Evolutionary conservation across 163 green algal genomes (phyloP).

Genomic region (Scenedesmus sp.): DNA sequence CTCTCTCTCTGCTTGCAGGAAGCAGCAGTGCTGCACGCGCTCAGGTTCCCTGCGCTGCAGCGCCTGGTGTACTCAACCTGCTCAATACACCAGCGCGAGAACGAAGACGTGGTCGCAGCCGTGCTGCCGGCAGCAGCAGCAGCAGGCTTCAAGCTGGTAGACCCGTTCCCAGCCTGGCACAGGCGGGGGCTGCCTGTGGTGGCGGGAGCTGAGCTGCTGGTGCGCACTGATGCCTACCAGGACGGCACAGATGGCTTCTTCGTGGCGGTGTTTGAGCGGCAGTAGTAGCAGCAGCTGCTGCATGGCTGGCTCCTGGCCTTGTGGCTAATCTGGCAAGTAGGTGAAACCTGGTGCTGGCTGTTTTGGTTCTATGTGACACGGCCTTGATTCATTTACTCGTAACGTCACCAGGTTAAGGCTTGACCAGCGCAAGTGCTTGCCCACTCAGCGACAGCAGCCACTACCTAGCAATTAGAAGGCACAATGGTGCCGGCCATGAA

Average conservation of each 20-base stretch:
- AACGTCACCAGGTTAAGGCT: no score
- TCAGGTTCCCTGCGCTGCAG: constrained; percentile 85
- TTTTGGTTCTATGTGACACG: no score
- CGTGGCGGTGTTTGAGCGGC: constrained; percentile 84
- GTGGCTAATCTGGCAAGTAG: background rate
- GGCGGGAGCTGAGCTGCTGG: constrained; percentile 62
- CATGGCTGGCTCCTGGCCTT: background rate
- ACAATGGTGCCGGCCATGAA: no score
- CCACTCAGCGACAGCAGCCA: no score
- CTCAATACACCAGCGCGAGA: constrained; percentile 90
- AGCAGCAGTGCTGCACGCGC: constrained; percentile 82
- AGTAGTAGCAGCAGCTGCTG: constrained; percentile 4
- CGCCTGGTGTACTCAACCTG: constrained; percentile 97
- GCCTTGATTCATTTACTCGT: no score
- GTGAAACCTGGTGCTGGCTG: no score
- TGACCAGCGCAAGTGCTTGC: no score
- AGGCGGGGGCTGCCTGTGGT: constrained; percentile 65
- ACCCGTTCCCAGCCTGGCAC: constrained; percentile 75
- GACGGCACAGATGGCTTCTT: constrained; percentile 94
- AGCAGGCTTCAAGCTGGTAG: constrained; percentile 70
- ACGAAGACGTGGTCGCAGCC: constrained; percentile 93
- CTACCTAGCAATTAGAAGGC: no score
- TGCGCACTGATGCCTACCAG: constrained; percentile 75
- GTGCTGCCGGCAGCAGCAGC: constrained; percentile 76
- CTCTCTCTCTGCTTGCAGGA: constrained; percentile 64